A percentile compares a stretch with the other conserved stretches of the same genome.
Conservation (phyloP, 2,329 filamentous ascomycete species). For the Akanthomyces muscarius region DNA sequence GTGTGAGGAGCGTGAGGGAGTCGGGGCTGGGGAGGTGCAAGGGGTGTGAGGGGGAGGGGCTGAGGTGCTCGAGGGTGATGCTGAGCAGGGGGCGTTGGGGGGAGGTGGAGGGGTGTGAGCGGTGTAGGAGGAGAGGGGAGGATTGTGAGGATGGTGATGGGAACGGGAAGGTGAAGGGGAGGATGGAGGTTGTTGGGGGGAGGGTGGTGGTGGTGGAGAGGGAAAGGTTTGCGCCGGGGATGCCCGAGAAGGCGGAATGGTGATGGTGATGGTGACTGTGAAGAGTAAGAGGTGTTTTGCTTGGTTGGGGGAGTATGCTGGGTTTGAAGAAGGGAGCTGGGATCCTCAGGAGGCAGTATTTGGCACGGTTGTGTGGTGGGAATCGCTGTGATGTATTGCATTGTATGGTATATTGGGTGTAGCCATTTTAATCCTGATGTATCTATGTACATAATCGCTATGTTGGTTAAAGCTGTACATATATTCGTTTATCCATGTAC, state of each 20-base stretch:
- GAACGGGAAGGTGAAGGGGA: background rate
- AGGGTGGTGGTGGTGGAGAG: background rate
- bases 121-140: background rate
- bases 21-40: constrained; percentile 22
- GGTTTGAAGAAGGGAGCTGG: too few relatives aligned
- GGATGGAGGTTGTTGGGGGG: constrained; percentile 6
- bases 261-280: background rate
- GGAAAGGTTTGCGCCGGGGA: constrained; percentile 3
- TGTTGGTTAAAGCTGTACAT: too few relatives aligned
- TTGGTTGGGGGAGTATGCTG: too few relatives aligned
- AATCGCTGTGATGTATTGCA: too few relatives aligned
- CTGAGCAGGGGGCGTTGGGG: background rate
- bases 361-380: too few relatives aligned
- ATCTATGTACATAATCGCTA: too few relatives aligned
- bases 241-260: background rate
- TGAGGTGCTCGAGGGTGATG: constrained; percentile 25
- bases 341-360: too few relatives aligned
- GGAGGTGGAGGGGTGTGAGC: background rate
- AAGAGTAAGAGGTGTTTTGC: background rate
- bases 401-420: too few relatives aligned
- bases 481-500: too few relatives aligned
- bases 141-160: background rate
- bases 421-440: too few relatives aligned
- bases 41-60: constrained; percentile 23
- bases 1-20: background rate